Percentiles rank a stretch among this genome's conserved stretches.
phyloP scores from a whole-genome alignment of 2,329 filamentous ascomycete genomes.

The Piedraia hortae region DNA sequence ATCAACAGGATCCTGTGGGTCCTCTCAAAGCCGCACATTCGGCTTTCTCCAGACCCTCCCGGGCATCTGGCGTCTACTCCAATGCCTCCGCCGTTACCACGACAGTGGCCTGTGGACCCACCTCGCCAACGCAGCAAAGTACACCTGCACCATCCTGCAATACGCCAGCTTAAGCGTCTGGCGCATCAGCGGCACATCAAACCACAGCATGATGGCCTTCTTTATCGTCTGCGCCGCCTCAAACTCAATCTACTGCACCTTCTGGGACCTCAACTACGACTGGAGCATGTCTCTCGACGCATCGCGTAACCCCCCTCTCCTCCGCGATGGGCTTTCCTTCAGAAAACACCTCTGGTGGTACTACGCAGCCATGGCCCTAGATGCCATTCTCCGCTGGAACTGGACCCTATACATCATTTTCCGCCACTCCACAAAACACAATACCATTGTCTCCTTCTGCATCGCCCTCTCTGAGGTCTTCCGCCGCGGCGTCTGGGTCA shows the following conservation, averaged over 20 bases:
- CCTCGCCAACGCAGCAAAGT: conserved; percentile 78
- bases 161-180: conserved; percentile 60
- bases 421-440: conserved; percentile 50
- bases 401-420: conserved; percentile 90
- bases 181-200: conserved; percentile 36
- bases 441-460: conserved; percentile 51
- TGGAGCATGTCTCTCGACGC: conserved; percentile 29
- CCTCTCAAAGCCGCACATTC: conserved; percentile 50
- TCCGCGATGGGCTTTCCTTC: conserved; percentile 56
- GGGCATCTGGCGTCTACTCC: conserved; percentile 67
- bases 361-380: conserved; percentile 57
- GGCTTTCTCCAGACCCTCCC: conserved; percentile 46
- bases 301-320: conserved; percentile 21
- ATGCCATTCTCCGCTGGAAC: conserved; percentile 67
- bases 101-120: conserved; percentile 74
- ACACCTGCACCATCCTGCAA: conserved; percentile 53
- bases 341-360: conserved; percentile 51
- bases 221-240: conserved; percentile 61
- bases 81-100: conserved; percentile 69
- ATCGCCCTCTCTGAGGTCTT: conserved; percentile 53
- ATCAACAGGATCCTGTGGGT: conserved; percentile 54
- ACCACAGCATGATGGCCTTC: conserved; percentile 30
- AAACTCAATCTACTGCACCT: conserved; percentile 57
- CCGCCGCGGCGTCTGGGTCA: conserved; percentile 69
- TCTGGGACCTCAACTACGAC: conserved; percentile 94